Evolutionary conservation across 1,139 yeast genomes (phyloP), one percentile per base, ranked within the genome.

Genomic region (Taiozyma sp.): DNA sequence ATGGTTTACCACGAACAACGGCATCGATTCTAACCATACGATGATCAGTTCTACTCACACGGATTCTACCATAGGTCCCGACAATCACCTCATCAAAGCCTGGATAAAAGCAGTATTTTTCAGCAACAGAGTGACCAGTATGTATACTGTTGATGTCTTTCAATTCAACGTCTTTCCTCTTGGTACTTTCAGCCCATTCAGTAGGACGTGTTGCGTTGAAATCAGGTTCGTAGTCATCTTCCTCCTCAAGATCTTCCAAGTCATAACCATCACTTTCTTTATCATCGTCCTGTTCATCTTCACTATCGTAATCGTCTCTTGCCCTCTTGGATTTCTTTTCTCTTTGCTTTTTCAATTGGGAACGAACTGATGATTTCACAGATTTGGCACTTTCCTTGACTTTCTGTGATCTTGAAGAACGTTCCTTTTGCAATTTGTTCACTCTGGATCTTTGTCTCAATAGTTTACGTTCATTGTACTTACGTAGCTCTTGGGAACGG

Each of bases 401-500:
- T 43, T 52, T 54, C 41, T 60, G 56, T 4, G 65, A 58, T 57
- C 64, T 59, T 8, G 69, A 57, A 2, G 65, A 41, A 43, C 67
- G 66, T 40, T 68, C 68, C 54, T 72, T 75, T 47, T 73, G 78
- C 53, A 70, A 72, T 57, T 74, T 72, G 57, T 84, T 79, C 58
- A 81, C 79, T 62, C 73, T 78, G 60, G 90, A 85, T 70, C 98
- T 84, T 64, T 89, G 85, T 40, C 87, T 89, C 63, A 95, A 81
- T 63, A 86, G 84, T 65, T 80, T 80, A 67, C 89, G 81, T 70
- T 93, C 98, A 52, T 87, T 84, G 69, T 76, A 91, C 57, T 86
- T 81, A 66, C 92, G 96, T 83, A 90, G 82, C 60, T 89, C 96
- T 68, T 91, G 97, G 7, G 89, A 80, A 69, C 99, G 88, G 54